These are phyloP conservation scores for Aspergillus sp. DNA, from an alignment of 2,329 filamentous ascomycete species.

Conservation along the genomic window DNA sequence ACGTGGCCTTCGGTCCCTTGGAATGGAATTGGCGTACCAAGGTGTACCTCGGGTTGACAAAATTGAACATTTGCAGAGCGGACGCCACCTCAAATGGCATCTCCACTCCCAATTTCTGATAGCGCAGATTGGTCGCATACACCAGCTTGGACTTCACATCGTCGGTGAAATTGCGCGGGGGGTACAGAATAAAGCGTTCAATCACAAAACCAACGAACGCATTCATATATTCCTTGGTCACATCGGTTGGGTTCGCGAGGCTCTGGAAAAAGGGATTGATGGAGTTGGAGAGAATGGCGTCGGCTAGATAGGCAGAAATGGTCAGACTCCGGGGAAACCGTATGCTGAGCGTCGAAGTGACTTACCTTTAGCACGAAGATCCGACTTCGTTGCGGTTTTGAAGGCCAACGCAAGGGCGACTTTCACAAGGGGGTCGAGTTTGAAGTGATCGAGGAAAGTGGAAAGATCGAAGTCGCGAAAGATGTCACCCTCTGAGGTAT, in stretches of 20 bases:
- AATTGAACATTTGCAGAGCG: slow-evolving; percentile 44
- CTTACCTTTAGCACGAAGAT: slow-evolving; percentile 86
- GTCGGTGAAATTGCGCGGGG: slow-evolving; percentile 80
- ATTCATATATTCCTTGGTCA: slow-evolving; percentile 64
- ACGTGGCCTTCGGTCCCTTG: slow-evolving; percentile 71
- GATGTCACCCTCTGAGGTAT: slow-evolving; percentile 84
- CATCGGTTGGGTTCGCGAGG: slow-evolving; percentile 63
- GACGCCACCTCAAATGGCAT: slow-evolving; percentile 43
- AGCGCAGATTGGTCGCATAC: slow-evolving; percentile 66
- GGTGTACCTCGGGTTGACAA: slow-evolving; percentile 41
- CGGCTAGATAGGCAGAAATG: slow-evolving; percentile 55
- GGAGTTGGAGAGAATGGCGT: slow-evolving; percentile 82
- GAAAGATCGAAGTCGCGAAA: slow-evolving; percentile 97
- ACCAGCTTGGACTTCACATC: slow-evolving; percentile 65
- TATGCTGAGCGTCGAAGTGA: slow-evolving; percentile 3
- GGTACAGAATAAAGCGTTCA: slow-evolving; percentile 82
- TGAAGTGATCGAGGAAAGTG: slow-evolving; percentile 94
- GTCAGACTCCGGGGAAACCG: slow-evolving; percentile 8
- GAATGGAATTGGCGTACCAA: slow-evolving; percentile 66
- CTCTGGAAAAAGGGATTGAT: slow-evolving; percentile 74
- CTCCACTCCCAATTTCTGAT: slow-evolving; percentile 55
- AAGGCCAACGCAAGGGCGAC: slow-evolving; percentile 85
- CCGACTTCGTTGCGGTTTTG: slow-evolving; percentile 73
- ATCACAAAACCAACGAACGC: slow-evolving; percentile 75
- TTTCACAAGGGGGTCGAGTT: slow-evolving; percentile 83